Evolutionary conservation across 352 stramenopile genomes (phyloP), one percentile per base, ranked within the genome.

Genomic region (Pythium rishiriense): DNA sequence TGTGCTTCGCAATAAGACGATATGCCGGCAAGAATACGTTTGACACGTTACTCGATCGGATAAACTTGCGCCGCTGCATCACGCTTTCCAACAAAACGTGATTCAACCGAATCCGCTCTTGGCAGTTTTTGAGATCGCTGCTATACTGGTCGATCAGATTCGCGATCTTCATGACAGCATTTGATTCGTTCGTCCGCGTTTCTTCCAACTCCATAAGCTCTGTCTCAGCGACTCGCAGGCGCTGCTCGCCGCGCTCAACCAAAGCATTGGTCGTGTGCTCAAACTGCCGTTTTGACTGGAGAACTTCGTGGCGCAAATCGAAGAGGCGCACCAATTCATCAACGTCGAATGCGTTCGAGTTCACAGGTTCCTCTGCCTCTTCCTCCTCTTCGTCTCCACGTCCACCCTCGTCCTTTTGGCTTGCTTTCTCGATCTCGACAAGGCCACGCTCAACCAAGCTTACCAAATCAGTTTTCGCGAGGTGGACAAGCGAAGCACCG

Each of bases 301-400:
- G 62, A 52, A 93, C 86, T 35, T 90, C 74, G 50, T 93, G 83
- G 3, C 83, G 81, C 45, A 93, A 65, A 39, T 93, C 83, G 46
- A 91, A 88, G 28, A 93, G 85, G 52, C 74, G 76, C 14, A 91
- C 79, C 3, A 93, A 55, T 41, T 79, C 81, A 26, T 88, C 83
- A 19, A 91, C 75, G 62, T 85, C 83, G 6, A 81, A 89, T 19
- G 77, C 75, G 21, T 66, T 72, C 2, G 66, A 56, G 9, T 17
- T 42, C 25, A 33, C 24, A 33, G 41, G 17, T 19, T 43, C 33
- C 49, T 31, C 67, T 58, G 1, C 62, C 43, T 28, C 39, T 14
- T 58, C 49, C 4, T 31, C 60, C 49, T 75, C 65, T 21, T 66
- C 49, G 22, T 77, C 67, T 1, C 50, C 22, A 5, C 55, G 31